Conservation (phyloP, 2,329 filamentous ascomycete species). For the Cladosporium oxysporum region DNA sequence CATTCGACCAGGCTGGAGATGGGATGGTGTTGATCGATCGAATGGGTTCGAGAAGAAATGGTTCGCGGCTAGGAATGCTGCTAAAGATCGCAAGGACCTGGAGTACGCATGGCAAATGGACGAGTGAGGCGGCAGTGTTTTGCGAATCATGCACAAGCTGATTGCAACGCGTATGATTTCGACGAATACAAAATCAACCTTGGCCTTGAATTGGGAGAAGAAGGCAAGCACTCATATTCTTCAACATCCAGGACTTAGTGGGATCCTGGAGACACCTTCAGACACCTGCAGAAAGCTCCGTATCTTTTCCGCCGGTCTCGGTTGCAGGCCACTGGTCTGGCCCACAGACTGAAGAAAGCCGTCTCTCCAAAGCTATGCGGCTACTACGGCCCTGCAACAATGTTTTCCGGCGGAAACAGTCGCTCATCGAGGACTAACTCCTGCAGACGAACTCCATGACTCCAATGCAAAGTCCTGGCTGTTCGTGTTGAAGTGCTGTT, state of each 20-base stretch:
- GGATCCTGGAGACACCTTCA: neutral
- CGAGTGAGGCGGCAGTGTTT: constrained; percentile 53
- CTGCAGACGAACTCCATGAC: neutral
- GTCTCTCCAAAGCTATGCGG: neutral
- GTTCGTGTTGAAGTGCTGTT: neutral
- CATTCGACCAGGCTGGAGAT: constrained; percentile 86
- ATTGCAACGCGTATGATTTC: neutral
- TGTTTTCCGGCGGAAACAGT: neutral
- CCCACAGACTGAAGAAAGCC: neutral
- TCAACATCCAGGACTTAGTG: neutral
- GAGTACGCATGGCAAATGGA: constrained; percentile 98
- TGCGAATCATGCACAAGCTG: neutral
- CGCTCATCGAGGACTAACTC: neutral
- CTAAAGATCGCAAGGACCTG: constrained; percentile 73
- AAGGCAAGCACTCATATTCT: neutral
- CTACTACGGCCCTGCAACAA: neutral
- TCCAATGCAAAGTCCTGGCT: neutral
- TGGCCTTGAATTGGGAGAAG: neutral
- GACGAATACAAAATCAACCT: neutral
- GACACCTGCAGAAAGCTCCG: neutral
- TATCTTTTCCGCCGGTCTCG: neutral
- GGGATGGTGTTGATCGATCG: constrained; percentile 93
- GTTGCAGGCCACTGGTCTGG: neutral
- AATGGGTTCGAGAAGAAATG: constrained; percentile 93
- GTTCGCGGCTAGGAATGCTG: constrained; percentile 82